A percentile compares a stretch with the other conserved stretches of the same genome.
Conservation (phyloP, 805 yeast species). For the Saturnispora halmiae region DNA sequence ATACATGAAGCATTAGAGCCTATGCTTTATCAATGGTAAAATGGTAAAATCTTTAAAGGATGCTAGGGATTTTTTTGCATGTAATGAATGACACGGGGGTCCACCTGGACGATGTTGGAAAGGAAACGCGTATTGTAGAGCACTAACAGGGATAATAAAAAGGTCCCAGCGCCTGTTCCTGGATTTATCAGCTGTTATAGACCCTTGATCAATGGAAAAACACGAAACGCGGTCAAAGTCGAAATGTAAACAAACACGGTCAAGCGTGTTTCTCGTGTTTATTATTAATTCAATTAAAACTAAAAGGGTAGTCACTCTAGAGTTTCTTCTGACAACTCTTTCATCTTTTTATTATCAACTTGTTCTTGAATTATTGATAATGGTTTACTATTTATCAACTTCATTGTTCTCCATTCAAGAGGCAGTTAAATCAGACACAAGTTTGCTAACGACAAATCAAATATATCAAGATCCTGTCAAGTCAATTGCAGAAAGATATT, state of each 20-base stretch:
- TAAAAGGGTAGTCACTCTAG: background rate
- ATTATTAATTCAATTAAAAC: constrained; percentile 1
- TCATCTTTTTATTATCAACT: background rate
- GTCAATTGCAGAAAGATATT: constrained; percentile 1
- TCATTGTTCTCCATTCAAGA: constrained; percentile 21
- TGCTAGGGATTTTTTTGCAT: too few relatives aligned
- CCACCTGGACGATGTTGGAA: too few relatives aligned
- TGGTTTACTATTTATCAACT: constrained; percentile 12
- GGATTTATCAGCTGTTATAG: background rate
- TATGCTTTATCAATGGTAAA: too few relatives aligned
- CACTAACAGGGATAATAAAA: background rate
- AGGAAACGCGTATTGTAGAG: too few relatives aligned
- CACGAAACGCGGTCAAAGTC: constrained; percentile 4
- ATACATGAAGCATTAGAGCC: too few relatives aligned
- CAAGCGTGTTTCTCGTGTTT: background rate
- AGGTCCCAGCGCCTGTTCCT: background rate
- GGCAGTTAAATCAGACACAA: constrained; percentile 12
- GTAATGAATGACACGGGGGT: too few relatives aligned
- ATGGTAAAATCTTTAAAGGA: too few relatives aligned
- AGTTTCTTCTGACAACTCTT: background rate
- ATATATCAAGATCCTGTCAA: constrained; percentile 1
- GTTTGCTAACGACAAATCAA: constrained; percentile 5
- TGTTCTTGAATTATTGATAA: background rate
- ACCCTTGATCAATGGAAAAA: background rate
- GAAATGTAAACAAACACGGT: background rate